phyloP scores from a whole-genome alignment of 495 filamentous ascomycete genomes.

The Penicillium paradoxum region DNA sequence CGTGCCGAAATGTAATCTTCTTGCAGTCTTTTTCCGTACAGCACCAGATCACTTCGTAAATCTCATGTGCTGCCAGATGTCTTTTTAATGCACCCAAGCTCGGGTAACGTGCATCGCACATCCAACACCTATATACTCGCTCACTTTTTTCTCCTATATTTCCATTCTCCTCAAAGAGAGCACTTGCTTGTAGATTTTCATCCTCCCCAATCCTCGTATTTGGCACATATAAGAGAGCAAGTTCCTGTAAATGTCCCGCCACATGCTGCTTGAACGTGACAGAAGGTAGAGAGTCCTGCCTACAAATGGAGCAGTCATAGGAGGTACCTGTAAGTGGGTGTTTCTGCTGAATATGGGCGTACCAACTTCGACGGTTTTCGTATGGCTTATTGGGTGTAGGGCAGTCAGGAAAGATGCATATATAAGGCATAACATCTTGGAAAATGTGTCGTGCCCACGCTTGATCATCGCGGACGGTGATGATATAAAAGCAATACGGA shows the following conservation, averaged over 20 bases:
- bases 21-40: too few species aligned
- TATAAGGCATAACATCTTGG: slow-evolving; percentile 27
- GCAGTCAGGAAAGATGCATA: slow-evolving; percentile 20
- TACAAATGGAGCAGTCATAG: slow-evolving; percentile 8
- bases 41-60: too few species aligned
- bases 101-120: too few species aligned
- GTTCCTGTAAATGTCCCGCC: slow-evolving; percentile 14
- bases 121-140: too few species aligned
- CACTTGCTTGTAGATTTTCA: not conserved
- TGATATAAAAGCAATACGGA: slow-evolving; percentile 25
- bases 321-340: not conserved
- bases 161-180: too few species aligned
- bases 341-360: slow-evolving; percentile 12
- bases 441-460: slow-evolving; percentile 26
- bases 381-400: slow-evolving; percentile 14
- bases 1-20: too few species aligned
- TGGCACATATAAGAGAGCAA: slow-evolving; percentile 16
- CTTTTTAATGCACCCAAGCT: too few species aligned
- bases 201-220: not conserved
- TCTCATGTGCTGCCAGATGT: too few species aligned
- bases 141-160: too few species aligned
- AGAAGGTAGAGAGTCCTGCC: not conserved
- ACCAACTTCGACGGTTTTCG: slow-evolving; percentile 22
- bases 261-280: slow-evolving; percentile 12
- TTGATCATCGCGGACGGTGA: slow-evolving; percentile 4